These are phyloP conservation scores for Abortiporus biennis DNA, from an alignment of 1,284 basidiomycete species.

Conservation along the genomic window DNA sequence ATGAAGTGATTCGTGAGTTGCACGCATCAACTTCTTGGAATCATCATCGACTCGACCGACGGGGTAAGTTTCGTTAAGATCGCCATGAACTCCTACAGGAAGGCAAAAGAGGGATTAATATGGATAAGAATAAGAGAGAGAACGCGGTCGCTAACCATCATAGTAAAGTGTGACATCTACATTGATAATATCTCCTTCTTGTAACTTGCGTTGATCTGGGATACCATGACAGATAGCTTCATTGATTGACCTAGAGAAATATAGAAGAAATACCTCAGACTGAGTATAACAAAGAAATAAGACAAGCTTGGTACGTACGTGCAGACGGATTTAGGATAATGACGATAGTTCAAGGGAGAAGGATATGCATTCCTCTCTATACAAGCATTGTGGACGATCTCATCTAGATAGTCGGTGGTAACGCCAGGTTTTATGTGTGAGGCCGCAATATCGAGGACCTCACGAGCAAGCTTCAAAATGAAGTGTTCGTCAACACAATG, in stretches of 20 bases:
- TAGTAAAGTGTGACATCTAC: conserved; percentile 69
- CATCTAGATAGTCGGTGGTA: conserved; percentile 94
- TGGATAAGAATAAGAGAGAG: conserved; percentile 4
- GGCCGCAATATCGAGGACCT: conserved; percentile 89
- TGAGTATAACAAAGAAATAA: not conserved
- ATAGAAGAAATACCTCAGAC: conserved; percentile 9
- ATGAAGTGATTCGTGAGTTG: conserved; percentile 77
- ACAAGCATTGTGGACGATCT: conserved; percentile 90
- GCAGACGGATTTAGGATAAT: conserved; percentile 96
- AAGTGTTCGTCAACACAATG: not conserved
- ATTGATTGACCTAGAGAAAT: conserved; percentile 69
- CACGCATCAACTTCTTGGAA: conserved; percentile 74
- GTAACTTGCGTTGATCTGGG: conserved; percentile 81
- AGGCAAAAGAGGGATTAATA: not conserved
- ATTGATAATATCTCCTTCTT: conserved; percentile 92
- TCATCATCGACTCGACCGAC: conserved; percentile 85
- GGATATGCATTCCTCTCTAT: conserved; percentile 93
- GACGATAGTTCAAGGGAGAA: conserved; percentile 88
- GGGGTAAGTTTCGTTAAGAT: conserved; percentile 88
- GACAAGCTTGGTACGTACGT: conserved; percentile 50
- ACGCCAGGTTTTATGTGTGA: conserved; percentile 83
- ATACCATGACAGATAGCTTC: conserved; percentile 98
- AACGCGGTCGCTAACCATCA: conserved; percentile 63
- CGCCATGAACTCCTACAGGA: conserved; percentile 74
- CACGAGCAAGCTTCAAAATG: conserved; percentile 66